Percentiles rank a stretch among this genome's conserved stretches.
Conservation (phyloP, 208 protist genomes). For the Strigomonas culicis region DNA sequence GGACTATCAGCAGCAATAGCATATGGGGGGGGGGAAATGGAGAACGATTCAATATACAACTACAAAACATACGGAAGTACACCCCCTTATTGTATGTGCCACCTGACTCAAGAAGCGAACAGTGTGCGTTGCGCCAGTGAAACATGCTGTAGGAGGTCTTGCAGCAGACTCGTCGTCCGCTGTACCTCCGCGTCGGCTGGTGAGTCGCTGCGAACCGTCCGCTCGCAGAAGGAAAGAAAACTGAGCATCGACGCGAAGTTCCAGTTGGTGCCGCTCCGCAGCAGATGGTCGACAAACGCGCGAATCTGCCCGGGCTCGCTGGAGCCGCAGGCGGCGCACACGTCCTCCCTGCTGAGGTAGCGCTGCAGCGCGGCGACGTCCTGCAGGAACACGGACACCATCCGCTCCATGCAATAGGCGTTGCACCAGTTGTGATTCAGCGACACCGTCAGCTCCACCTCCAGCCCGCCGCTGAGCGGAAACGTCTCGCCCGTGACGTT, state of each 20-base stretch:
- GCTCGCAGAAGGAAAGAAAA: constrained; percentile 37
- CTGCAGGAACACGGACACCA: constrained; percentile 45
- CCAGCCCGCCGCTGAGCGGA: constrained; percentile 8
- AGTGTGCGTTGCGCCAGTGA: no score
- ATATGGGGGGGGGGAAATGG: not conserved
- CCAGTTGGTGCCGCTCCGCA: constrained; percentile 67
- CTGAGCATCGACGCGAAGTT: constrained; percentile 39
- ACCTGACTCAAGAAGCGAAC: no score
- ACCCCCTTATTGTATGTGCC: not conserved
- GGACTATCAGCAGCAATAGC: not conserved
- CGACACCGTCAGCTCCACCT: constrained; percentile 45
- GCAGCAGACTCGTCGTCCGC: not conserved
- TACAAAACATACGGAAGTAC: not conserved
- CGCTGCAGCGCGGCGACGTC: constrained; percentile 35
- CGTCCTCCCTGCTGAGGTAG: constrained; percentile 37
- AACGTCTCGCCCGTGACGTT: constrained; percentile 56
- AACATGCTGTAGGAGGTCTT: no score
- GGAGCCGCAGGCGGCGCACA: constrained; percentile 32
- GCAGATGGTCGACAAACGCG: constrained; percentile 42
- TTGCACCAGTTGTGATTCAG: constrained; percentile 91
- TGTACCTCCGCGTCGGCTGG: not conserved
- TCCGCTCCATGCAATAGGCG: constrained; percentile 48
- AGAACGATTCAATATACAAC: not conserved
- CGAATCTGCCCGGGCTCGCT: constrained; percentile 9
- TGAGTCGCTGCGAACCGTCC: not conserved